Base-by-base conservation (phyloP, 1,284 basidiomycete genomes). In the Austroboletus novae-zelandiae region DNA sequence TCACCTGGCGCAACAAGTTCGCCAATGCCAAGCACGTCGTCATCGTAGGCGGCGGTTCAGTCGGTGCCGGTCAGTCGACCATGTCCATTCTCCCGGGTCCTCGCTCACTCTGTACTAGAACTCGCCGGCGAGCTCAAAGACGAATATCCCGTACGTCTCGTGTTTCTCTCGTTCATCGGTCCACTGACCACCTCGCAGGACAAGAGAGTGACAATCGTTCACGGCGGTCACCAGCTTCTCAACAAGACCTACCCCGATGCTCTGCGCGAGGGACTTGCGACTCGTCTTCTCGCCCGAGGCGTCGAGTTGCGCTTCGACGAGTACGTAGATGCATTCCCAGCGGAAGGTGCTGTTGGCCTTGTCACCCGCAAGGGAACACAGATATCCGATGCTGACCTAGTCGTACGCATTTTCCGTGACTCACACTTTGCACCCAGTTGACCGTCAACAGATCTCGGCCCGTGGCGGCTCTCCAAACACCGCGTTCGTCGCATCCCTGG, bases 151-250 rank as follows among this genome's bases (percentile, higher is more conserved):
- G 79, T 76, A 61, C 36, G 74, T 65, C 35, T 20, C 25, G 15
- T 8, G 20, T 17, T 8, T 46, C 29, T 30, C 49, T 49, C 29
- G 44, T 50, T 3, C 25, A 34, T 25, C 34, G 14, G 18, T 49
- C 52, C 50, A 44, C 45, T 57, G 17, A 55, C 44, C 17, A 29
- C 30, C 9, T 32, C 44, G 30, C 60, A 86, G 78, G 61, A 71
- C 18, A 86, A 80, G 65, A 74, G 76, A 51, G 75, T 89, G 15
- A 87, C 84, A 5, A 75, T 89, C 43, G 76, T 86, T 1, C 85
- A 89, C 18, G 73, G 75, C 29, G 71, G 73, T 23, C 53, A 59
- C 1, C 64, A 70, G 17, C 76, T 87, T 9, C 69, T 89, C 43
- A 89, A 85, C 59, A 57, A 68, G 0, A 62, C 74, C 0, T 89